A percentile compares a stretch with the other conserved stretches of the same genome.
phyloP scores from a whole-genome alignment of 176 grass and related monocot species.

The Triticum urartu region DNA sequence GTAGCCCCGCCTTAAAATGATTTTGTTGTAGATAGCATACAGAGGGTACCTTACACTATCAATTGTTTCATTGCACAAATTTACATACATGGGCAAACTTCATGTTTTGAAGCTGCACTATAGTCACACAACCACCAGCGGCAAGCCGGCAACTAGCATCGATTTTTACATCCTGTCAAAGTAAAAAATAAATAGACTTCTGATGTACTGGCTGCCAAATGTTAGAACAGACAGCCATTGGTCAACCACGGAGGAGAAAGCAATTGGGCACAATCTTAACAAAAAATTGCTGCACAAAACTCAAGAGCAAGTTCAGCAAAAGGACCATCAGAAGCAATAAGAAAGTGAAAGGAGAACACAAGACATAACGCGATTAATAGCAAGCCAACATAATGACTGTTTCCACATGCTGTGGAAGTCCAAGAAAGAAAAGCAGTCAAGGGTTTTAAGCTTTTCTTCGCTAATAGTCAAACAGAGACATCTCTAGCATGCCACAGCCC shows the following conservation, averaged over 20 bases:
- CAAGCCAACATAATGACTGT: slow-evolving; percentile 23
- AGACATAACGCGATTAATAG: background rate
- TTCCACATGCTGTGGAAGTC: slow-evolving; percentile 5
- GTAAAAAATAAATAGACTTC: background rate
- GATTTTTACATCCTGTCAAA: background rate
- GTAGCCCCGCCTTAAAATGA: background rate
- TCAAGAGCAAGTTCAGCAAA: background rate
- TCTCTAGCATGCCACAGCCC: slow-evolving; percentile 26
- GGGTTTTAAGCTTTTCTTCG: slow-evolving; percentile 13
- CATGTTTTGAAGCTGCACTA: background rate
- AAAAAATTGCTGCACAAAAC: background rate
- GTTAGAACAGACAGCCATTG: background rate
- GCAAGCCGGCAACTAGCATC: too few species aligned
- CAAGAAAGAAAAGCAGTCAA: slow-evolving; percentile 29
- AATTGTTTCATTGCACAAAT: background rate
- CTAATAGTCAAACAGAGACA: slow-evolving; percentile 24
- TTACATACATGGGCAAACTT: background rate
- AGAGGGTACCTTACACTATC: background rate
- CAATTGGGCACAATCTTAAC: background rate
- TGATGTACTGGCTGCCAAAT: background rate
- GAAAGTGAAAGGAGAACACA: background rate
- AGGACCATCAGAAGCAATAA: background rate
- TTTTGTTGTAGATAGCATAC: slow-evolving; percentile 35
- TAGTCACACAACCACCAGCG: too few species aligned
- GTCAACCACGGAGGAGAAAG: background rate